Evolutionary conservation across 139 green algal species (phyloP).

Genomic region (Coelastrella sp.): DNA sequence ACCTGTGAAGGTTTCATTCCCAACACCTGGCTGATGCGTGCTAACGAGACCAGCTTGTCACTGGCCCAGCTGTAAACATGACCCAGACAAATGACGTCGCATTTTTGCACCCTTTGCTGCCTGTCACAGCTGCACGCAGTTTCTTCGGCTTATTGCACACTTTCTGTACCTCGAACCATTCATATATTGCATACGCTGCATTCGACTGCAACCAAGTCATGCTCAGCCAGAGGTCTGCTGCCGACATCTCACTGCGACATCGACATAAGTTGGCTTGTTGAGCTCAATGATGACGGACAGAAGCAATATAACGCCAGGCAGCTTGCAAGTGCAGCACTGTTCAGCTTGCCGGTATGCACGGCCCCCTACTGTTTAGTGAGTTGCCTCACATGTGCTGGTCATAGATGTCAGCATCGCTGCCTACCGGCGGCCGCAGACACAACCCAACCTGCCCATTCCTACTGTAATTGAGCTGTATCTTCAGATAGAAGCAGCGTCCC

Average conservation of each 20-base stretch:
- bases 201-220: conserved; percentile 4
- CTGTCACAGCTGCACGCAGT: neutral
- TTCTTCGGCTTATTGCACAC: neutral
- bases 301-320: no score
- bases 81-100: conserved; percentile 12
- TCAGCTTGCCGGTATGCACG: no score
- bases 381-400: no score
- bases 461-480: neutral
- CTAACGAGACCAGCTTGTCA: neutral
- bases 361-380: no score
- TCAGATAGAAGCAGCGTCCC: neutral
- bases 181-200: neutral
- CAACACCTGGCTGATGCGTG: neutral
- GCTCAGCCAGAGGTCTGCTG: neutral
- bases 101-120: neutral
- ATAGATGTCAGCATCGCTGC: no score
- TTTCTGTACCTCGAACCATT: neutral
- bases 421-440: neutral
- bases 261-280: neutral
- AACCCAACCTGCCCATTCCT: neutral
- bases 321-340: neutral
- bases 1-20: neutral
- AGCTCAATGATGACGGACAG: neutral
- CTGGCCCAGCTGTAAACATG: neutral
- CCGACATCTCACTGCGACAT: no score